Base-by-base conservation (phyloP, 768 basidiomycete genomes). In the Boletus barrowsii region DNA sequence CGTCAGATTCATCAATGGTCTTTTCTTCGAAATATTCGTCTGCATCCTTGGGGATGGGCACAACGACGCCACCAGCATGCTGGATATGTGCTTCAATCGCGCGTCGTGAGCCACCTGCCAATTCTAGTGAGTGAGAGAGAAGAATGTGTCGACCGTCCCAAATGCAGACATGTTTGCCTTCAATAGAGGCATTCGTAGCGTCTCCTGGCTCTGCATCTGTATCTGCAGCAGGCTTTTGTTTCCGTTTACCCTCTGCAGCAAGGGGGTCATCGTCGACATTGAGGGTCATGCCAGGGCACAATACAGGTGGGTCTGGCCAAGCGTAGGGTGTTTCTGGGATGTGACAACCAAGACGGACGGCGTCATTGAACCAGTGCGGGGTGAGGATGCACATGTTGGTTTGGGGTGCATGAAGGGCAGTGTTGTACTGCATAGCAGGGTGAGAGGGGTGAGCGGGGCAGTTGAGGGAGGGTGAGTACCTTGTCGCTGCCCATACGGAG, bases 341-440 rank as follows among this genome's bases (percentile, higher is more conserved):
- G 9, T 71, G 71, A 13, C 78, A 68, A 5, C 82, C 83, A 14
- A 90, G 73, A 14, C 81, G 76, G 22, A 88, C 77, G 3, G 79
- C 78, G 59, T 93, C 91, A 61, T 94, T 90, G 55, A 94, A 94
- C 93, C 94, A 97, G 58, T 94, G 90, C 0, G 93, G 94, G 0
- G 93, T 78, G n/a, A 97, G 64, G 10, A 93, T 74, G 47, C 78
- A 82, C 62, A 94, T 80, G 10, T 75, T 71, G 0, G 83, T 84
- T 45, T 79, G 72, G 4, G 79, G 68, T 47, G 82, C 78, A 58
- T 86, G 82, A 58, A 87, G 72, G 30, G 79, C 77, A 3, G 73
- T 76, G 32, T 73, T 66, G 62, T 78, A 79, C 65, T 78, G 32
- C 20, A 44, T 3, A 10, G 29, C 7, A 13, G n/a, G 18, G 43